Evolutionary conservation across 192 early-diverging fungal species (phyloP).

Genomic region (Phlyctochytrium bullatum): DNA sequence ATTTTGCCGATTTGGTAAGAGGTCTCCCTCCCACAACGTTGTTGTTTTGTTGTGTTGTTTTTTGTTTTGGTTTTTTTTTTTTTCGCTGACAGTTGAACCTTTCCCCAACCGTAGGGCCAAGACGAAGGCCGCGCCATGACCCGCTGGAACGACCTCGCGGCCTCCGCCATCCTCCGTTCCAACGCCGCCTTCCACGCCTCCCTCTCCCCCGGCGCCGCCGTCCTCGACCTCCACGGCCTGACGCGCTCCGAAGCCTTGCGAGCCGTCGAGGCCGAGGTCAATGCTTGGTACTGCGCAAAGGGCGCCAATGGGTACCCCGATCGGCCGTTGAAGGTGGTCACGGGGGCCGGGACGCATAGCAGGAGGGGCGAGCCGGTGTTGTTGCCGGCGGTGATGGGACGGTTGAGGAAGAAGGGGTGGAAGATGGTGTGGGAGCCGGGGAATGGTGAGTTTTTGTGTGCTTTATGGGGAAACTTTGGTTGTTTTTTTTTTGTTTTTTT

Average conservation of each 20-base stretch:
- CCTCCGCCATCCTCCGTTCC: background rate
- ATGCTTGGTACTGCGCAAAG: background rate
- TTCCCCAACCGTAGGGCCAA: constrained; percentile 7
- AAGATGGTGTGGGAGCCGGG: constrained; percentile 3
- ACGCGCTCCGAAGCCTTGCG: constrained; percentile 11
- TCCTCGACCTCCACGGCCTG: constrained; percentile 22
- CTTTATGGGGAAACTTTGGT: background rate
- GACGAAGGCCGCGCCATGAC: constrained; percentile 1
- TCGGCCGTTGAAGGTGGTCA: constrained; percentile 20
- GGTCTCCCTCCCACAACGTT: background rate
- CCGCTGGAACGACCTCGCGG: constrained; percentile 21
- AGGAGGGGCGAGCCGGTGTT: constrained; percentile 10
- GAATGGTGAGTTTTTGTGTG: constrained; percentile 6
- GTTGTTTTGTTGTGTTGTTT: too few species aligned
- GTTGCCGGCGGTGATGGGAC: constrained; percentile 13
- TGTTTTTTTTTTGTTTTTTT: background rate
- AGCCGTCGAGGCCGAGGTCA: background rate
- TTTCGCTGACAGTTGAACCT: background rate
- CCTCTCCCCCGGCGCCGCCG: background rate
- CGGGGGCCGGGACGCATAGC: constrained; percentile 12
- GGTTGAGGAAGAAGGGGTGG: constrained; percentile 20
- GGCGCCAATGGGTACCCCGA: constrained; percentile 1
- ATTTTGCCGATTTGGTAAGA: constrained; percentile 23
- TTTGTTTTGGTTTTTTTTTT: background rate
- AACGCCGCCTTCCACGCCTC: constrained; percentile 4